phyloP scores from a whole-genome alignment of 768 basidiomycete genomes.

The Mycena pura region DNA sequence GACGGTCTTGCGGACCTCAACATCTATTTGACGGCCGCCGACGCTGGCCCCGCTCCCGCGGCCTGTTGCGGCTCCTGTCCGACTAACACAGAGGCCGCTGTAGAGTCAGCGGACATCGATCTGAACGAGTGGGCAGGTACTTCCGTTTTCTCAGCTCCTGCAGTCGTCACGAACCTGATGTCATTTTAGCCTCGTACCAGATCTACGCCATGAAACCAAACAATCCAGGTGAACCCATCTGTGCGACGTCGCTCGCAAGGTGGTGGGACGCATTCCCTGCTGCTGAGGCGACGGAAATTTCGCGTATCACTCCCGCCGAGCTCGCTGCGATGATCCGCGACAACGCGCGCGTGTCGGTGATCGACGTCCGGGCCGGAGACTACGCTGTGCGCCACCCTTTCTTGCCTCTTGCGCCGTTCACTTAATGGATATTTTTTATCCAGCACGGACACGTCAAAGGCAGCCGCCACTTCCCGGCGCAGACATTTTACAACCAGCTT shows the following conservation, averaged over 20 bases:
- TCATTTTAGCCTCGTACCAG: conserved; percentile 49
- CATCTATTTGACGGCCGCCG: conserved; percentile 36
- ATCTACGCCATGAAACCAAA: conserved; percentile 51
- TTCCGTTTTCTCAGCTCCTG: conserved; percentile 20
- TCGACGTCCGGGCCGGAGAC: conserved; percentile 59
- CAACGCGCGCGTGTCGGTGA: conserved; percentile 43
- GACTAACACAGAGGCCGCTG: not conserved
- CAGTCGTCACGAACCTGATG: not conserved
- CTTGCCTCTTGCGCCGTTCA: not conserved
- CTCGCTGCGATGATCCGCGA: conserved; percentile 34
- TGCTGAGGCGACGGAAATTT: conserved; percentile 45
- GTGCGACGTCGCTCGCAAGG: conserved; percentile 38
- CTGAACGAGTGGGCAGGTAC: conserved; percentile 53
- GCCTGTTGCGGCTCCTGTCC: conserved; percentile 21
- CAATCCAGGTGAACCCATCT: not conserved
- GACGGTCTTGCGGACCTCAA: conserved; percentile 51
- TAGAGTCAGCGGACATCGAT: conserved; percentile 32
- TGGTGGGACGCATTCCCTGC: conserved; percentile 66
- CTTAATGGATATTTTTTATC: not conserved
- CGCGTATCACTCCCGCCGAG: conserved; percentile 8
- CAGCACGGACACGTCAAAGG: conserved; percentile 63
- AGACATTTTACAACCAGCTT: conserved; percentile 56
- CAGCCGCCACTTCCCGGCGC: conserved; percentile 55
- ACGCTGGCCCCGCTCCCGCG: not conserved
- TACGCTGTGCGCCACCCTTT: conserved; percentile 44